Conservation (phyloP, 805 yeast genomes). For the Phaffomyces thermotolerans region DNA sequence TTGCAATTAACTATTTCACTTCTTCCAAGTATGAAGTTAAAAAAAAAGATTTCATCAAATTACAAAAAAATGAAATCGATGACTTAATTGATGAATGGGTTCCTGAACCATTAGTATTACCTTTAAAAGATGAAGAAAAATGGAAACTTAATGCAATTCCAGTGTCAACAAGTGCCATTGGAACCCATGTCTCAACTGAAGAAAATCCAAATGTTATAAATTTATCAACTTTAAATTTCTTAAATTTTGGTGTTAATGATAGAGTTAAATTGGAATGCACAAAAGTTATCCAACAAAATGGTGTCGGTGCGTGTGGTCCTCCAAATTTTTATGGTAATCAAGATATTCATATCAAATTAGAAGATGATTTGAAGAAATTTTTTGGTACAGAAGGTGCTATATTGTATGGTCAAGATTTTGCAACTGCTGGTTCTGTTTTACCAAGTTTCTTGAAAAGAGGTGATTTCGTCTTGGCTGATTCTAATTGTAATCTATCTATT, state of each 20-base stretch:
- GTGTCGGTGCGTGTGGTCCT: slow-evolving; percentile 98
- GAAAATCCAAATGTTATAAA: slow-evolving; percentile 43
- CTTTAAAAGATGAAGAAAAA: slow-evolving; percentile 39
- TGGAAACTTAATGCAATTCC: slow-evolving; percentile 67
- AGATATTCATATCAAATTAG: slow-evolving; percentile 78
- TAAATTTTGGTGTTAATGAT: slow-evolving; percentile 48
- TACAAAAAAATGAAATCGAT: slow-evolving; percentile 61
- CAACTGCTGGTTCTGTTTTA: slow-evolving; percentile 78
- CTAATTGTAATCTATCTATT: slow-evolving; percentile 62
- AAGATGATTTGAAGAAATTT: slow-evolving; percentile 65
- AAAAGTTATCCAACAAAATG: slow-evolving; percentile 54
- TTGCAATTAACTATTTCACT: slow-evolving; percentile 76
- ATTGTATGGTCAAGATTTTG: slow-evolving; percentile 87
- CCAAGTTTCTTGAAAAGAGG: slow-evolving; percentile 96
- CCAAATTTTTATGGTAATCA: slow-evolving; percentile 96
- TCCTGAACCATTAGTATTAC: slow-evolving; percentile 74
- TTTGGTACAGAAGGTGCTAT: slow-evolving; percentile 75
- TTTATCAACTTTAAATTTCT: slow-evolving; percentile 64
- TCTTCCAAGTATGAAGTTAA: slow-evolving; percentile 71
- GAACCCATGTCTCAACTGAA: slow-evolving; percentile 20
- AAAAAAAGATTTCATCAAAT: slow-evolving; percentile 60
- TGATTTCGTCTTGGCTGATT: slow-evolving; percentile 83
- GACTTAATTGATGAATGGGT: slow-evolving; percentile 86
- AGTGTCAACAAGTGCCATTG: slow-evolving; percentile 46
- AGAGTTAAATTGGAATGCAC: slow-evolving; percentile 47